A percentile compares a stretch with the other conserved stretches of the same genome.
Evolutionary conservation across 257 asterid species (phyloP).

Genomic region (Jacaranda mimosifolia): DNA sequence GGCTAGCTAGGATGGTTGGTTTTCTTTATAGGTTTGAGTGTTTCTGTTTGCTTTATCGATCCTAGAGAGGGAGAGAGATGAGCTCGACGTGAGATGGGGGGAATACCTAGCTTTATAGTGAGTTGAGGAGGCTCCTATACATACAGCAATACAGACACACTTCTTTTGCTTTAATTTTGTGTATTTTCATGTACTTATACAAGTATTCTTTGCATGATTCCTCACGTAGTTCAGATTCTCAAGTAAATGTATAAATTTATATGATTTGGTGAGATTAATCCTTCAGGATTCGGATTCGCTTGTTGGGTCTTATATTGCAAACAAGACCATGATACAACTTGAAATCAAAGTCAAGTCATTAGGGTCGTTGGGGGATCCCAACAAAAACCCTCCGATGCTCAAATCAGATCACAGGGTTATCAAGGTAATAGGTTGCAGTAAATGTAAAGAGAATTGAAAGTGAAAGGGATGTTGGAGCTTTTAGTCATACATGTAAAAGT

Average conservation of each 20-base stretch:
- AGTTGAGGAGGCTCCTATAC: not conserved
- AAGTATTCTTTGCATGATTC: constrained; percentile 35
- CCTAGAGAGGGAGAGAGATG: constrained; percentile 44
- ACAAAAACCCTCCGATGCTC: too few relatives aligned
- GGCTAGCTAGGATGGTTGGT: constrained; percentile 48
- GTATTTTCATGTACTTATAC: constrained; percentile 48
- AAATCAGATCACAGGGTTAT: too few relatives aligned
- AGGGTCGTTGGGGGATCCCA: too few relatives aligned
- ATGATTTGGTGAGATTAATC: too few relatives aligned
- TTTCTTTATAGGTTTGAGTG: constrained; percentile 67
- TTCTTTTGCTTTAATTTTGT: constrained; percentile 36
- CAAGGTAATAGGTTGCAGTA: too few relatives aligned
- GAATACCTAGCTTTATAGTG: constrained; percentile 48
- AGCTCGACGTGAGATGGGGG: constrained; percentile 49
- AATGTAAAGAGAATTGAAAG: too few relatives aligned
- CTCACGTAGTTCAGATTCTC: constrained; percentile 40
- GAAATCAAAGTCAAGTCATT: too few relatives aligned
- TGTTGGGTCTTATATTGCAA: too few relatives aligned
- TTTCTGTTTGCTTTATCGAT: constrained; percentile 59
- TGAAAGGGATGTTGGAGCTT: too few relatives aligned
- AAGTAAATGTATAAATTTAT: constrained; percentile 12
- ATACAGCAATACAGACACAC: not conserved
- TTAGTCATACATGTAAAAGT: too few relatives aligned
- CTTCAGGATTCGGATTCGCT: too few relatives aligned
- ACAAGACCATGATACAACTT: too few relatives aligned